Evolutionary conservation across 2,329 filamentous ascomycete species (phyloP).

Genomic region (Aschersonia sp.): DNA sequence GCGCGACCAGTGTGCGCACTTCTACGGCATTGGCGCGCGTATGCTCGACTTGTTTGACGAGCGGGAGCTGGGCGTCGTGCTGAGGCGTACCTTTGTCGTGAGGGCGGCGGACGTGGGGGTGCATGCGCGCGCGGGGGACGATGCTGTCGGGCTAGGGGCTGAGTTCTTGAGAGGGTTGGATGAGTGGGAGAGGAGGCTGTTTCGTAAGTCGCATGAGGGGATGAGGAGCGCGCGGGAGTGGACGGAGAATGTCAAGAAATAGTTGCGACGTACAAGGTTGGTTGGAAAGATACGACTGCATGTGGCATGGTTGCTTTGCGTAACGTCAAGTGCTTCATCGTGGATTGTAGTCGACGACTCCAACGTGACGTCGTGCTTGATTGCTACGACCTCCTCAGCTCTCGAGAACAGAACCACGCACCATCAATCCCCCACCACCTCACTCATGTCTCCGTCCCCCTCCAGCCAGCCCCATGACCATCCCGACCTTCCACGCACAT

Average conservation of each 20-base stretch:
- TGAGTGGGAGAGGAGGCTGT: constrained; percentile 72
- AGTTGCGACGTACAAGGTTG: constrained; percentile 11
- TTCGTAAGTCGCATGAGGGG: constrained; percentile 61
- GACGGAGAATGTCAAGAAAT: constrained; percentile 44
- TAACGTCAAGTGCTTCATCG: not conserved
- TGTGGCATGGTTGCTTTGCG: not conserved
- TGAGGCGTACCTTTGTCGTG: constrained; percentile 66
- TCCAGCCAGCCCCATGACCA: not conserved
- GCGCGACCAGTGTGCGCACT: constrained; percentile 70
- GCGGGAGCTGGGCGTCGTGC: constrained; percentile 55
- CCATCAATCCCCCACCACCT: not conserved
- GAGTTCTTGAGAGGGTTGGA: constrained; percentile 84
- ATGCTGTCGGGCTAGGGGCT: constrained; percentile 42
- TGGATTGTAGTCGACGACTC: too few species aligned
- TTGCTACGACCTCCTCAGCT: not conserved
- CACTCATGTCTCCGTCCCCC: not conserved
- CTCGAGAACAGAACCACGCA: not conserved
- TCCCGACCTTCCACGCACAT: not conserved
- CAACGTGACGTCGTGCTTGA: not conserved
- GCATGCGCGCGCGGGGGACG: constrained; percentile 74
- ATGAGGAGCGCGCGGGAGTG: constrained; percentile 56
- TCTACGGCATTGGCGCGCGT: constrained; percentile 72
- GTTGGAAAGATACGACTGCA: not conserved
- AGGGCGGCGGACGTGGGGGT: constrained; percentile 74
- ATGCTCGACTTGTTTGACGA: constrained; percentile 90